Conservation (phyloP, 2,329 filamentous ascomycete genomes). For the Plectosphaerella cucumerina region DNA sequence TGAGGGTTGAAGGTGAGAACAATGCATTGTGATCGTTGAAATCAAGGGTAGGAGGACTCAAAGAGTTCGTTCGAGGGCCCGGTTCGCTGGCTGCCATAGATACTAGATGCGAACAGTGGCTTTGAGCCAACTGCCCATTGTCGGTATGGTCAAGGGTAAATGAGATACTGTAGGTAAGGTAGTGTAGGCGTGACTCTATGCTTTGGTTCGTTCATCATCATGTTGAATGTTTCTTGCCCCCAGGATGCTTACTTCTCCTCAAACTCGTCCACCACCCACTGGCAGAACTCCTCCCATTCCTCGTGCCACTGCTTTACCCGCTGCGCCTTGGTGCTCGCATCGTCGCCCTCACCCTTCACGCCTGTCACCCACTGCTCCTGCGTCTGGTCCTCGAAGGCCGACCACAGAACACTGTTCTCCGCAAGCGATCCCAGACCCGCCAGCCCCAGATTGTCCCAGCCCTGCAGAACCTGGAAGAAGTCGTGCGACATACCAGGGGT, state of each 20-base stretch:
- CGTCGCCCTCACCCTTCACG: conserved; percentile 70
- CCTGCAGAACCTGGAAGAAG: conserved; percentile 87
- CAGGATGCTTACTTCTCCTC: conserved; percentile 47
- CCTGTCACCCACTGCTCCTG: conserved; percentile 67
- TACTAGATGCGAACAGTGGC: too few species aligned
- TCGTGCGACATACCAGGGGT: conserved; percentile 82
- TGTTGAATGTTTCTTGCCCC: too few species aligned
- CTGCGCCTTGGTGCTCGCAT: conserved; percentile 65
- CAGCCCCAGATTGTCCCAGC: conserved; percentile 85
- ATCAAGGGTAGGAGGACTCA: too few species aligned
- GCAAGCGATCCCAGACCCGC: conserved; percentile 82
- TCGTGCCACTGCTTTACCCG: conserved; percentile 73
- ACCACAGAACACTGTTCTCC: conserved; percentile 90
- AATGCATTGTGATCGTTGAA: too few species aligned
- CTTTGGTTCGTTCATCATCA: too few species aligned
- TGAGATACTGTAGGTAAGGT: too few species aligned
- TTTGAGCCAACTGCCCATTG: too few species aligned
- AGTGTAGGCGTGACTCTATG: too few species aligned
- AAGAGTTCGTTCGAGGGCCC: too few species aligned
- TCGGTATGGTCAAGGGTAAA: too few species aligned
- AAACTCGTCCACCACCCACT: conserved; percentile 83
- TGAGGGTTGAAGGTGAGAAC: too few species aligned
- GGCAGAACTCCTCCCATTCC: conserved; percentile 85
- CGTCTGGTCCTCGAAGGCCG: conserved; percentile 77
- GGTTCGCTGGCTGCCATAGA: too few species aligned